These are phyloP conservation scores for Penicillium glabrum DNA, from an alignment of 2,329 filamentous ascomycete species.

Conservation along the genomic window DNA sequence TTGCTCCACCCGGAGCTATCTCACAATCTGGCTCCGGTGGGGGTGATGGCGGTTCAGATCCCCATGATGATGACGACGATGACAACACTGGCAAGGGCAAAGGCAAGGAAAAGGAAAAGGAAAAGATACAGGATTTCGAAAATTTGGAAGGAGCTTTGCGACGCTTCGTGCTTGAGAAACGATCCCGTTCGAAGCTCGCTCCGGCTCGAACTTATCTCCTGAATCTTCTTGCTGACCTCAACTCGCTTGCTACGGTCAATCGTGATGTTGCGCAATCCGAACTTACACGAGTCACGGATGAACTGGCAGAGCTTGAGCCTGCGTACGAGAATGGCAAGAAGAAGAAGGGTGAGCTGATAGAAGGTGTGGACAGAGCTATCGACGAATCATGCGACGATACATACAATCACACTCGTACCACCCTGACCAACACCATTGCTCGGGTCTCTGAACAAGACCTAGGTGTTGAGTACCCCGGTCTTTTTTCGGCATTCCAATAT, in stretches of 20 bases:
- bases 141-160: constrained; percentile 84
- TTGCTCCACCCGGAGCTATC: constrained; percentile 60
- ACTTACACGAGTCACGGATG: constrained; percentile 75
- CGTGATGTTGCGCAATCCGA: constrained; percentile 82
- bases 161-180: constrained; percentile 92
- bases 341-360: constrained; percentile 74
- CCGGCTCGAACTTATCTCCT: constrained; percentile 93
- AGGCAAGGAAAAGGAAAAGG: constrained; percentile 84
- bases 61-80: constrained; percentile 51
- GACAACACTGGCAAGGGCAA: constrained; percentile 64
- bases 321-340: constrained; percentile 80
- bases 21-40: constrained; percentile 49
- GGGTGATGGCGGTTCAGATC: constrained; percentile 56
- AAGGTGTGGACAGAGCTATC: constrained; percentile 77
- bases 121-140: constrained; percentile 87
- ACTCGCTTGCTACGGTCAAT: constrained; percentile 81
- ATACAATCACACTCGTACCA: constrained; percentile 77
- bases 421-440: constrained; percentile 72
- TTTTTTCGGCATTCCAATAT: constrained; percentile 84
- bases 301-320: constrained; percentile 80
- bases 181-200: constrained; percentile 90
- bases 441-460: constrained; percentile 75
- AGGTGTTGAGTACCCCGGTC: constrained; percentile 80
- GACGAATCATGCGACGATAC: constrained; percentile 83
- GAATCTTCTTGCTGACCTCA: constrained; percentile 86